Conservation (phyloP, 73 alveolate genomes). For the Paramecium sonneborni region DNA sequence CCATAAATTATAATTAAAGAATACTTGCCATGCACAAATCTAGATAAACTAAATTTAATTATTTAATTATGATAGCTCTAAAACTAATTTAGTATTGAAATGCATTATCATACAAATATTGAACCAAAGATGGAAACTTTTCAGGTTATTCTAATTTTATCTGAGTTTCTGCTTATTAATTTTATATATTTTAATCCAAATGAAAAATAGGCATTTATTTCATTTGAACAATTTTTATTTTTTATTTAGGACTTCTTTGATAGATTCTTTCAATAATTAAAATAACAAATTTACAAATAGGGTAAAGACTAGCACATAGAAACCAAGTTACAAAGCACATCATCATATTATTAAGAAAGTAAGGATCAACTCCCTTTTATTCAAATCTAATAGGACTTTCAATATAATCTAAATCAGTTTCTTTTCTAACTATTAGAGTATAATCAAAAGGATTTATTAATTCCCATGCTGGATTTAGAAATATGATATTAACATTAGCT, state of each 20-base stretch:
- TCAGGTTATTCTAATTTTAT: neutral
- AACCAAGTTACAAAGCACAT: neutral
- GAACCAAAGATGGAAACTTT: neutral
- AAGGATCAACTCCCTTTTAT: constrained; percentile 41
- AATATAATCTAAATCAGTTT: neutral
- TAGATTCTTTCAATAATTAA: neutral
- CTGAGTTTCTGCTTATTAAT: neutral
- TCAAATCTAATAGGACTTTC: constrained; percentile 42
- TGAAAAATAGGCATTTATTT: neutral
- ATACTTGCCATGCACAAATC: constrained; percentile 7
- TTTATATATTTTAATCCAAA: neutral
- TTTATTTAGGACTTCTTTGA: neutral
- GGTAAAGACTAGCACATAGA: neutral
- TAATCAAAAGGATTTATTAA: neutral
- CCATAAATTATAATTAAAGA: neutral
- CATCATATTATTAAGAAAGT: neutral
- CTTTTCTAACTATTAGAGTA: neutral
- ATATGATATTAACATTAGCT: constrained; percentile 20
- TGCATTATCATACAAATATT: neutral
- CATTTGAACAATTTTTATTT: neutral
- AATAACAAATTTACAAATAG: neutral
- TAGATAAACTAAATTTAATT: neutral
- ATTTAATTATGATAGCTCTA: constrained; percentile 1
- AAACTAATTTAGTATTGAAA: neutral
- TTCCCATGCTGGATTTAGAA: constrained; percentile 35